A percentile compares a stretch with the other conserved stretches of the same genome.
Conservation (phyloP, 345 rosid genomes). For the Anastatica hierochuntica region DNA sequence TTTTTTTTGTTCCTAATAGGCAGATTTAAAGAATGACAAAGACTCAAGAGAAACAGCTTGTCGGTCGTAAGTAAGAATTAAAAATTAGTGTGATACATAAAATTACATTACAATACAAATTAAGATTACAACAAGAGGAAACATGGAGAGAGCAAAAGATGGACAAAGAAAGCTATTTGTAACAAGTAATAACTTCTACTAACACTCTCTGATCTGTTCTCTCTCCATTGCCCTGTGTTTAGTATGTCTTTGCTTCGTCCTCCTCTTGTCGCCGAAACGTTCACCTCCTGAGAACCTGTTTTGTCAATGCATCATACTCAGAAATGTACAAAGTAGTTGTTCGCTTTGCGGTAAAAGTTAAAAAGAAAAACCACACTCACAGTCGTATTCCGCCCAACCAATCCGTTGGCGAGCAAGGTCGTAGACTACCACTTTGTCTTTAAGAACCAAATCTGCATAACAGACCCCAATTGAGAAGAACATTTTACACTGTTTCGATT, state of each 20-base stretch:
- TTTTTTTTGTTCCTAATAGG: too few relatives aligned
- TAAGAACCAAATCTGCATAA: conserved; percentile 69
- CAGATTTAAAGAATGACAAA: too few relatives aligned
- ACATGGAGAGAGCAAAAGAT: neutral
- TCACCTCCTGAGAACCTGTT: conserved; percentile 61
- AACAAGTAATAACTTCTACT: conserved; percentile 2
- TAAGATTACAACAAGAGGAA: neutral
- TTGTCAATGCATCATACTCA: neutral
- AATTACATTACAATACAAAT: conserved; percentile 1
- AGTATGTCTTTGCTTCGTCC: conserved; percentile 22
- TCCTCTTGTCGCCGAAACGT: conserved; percentile 51
- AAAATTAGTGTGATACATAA: conserved; percentile 3
- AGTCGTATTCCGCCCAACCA: conserved; percentile 88
- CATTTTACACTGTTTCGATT: neutral
- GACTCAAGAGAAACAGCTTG: too few relatives aligned
- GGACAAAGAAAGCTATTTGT: conserved; percentile 3
- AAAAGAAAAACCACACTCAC: conserved; percentile 35
- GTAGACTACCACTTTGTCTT: conserved; percentile 77
- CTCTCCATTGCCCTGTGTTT: conserved; percentile 24
- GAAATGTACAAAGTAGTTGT: neutral
- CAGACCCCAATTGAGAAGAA: neutral
- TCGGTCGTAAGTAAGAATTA: too few relatives aligned
- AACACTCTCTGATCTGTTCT: conserved; percentile 1
- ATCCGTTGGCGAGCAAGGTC: conserved; percentile 67
- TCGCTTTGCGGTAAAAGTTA: too few relatives aligned